These are phyloP conservation scores for Scheffersomyces illinoinensis DNA, from an alignment of 1,139 yeast genomes.

Conservation along the genomic window DNA sequence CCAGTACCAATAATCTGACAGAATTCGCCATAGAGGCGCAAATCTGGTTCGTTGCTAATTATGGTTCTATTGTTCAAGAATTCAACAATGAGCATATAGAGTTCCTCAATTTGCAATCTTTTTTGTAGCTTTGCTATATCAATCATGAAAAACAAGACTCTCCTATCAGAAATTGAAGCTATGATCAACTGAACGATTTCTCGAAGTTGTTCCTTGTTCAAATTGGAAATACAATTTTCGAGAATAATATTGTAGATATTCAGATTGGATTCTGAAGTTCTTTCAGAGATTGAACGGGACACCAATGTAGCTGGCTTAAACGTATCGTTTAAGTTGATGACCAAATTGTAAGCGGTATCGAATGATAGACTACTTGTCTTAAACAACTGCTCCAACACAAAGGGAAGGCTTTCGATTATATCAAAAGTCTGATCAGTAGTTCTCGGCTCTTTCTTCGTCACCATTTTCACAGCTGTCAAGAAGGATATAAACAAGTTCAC, in stretches of 20 bases:
- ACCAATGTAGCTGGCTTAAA: constrained; percentile 24
- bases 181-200: constrained; percentile 24
- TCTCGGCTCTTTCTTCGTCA: constrained; percentile 30
- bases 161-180: constrained; percentile 24
- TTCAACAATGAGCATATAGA: constrained; percentile 17
- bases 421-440: constrained; percentile 31
- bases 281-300: constrained; percentile 1
- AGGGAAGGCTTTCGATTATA: constrained; percentile 33
- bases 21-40: constrained; percentile 25
- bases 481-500: constrained; percentile 25
- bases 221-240: constrained; percentile 9
- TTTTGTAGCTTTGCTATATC: constrained; percentile 15
- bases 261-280: constrained; percentile 1
- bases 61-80: constrained; percentile 18
- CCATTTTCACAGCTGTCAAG: constrained; percentile 24
- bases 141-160: constrained; percentile 19
- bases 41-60: constrained; percentile 19
- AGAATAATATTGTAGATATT: constrained; percentile 14
- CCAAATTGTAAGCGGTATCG: constrained; percentile 18
- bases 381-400: constrained; percentile 23
- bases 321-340: constrained; percentile 29
- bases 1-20: constrained; percentile 22
- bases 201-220: constrained; percentile 18
- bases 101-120: constrained; percentile 8
- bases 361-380: constrained; percentile 15